Conservation (phyloP, 495 filamentous ascomycete genomes). For the Penicillium roqueforti region DNA sequence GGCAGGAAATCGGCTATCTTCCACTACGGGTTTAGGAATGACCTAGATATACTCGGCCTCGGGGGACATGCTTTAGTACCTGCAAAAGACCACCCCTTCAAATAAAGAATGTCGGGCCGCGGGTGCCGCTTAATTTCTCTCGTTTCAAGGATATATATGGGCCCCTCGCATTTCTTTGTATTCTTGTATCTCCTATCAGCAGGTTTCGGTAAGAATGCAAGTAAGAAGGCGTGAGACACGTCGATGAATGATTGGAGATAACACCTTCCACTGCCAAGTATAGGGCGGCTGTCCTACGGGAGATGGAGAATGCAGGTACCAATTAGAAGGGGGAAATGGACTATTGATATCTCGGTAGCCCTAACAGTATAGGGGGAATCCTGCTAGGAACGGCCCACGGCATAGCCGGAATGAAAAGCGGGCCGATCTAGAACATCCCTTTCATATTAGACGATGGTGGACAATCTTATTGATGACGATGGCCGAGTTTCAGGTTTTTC, state of each 20-base stretch:
- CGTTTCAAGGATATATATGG: background rate
- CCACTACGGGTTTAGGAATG: background rate
- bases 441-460: background rate
- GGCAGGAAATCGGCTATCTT: background rate
- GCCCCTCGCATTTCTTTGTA: background rate
- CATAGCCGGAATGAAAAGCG: slow-evolving; percentile 21
- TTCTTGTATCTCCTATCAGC: background rate
- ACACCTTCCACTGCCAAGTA: slow-evolving; percentile 5
- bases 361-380: slow-evolving; percentile 10
- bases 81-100: background rate
- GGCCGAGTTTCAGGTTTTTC: background rate
- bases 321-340: background rate
- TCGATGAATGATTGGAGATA: background rate
- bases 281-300: background rate
- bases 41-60: background rate
- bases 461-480: background rate
- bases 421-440: slow-evolving; percentile 9
- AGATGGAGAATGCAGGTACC: slow-evolving; percentile 5
- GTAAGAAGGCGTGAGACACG: background rate
- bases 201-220: background rate
- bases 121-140: background rate
- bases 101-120: background rate
- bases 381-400: slow-evolving; percentile 17
- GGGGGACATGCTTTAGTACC: background rate
- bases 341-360: slow-evolving; percentile 9